Base-by-base conservation (phyloP, 139 green algal genomes). In the Micractinium conductrix region DNA sequence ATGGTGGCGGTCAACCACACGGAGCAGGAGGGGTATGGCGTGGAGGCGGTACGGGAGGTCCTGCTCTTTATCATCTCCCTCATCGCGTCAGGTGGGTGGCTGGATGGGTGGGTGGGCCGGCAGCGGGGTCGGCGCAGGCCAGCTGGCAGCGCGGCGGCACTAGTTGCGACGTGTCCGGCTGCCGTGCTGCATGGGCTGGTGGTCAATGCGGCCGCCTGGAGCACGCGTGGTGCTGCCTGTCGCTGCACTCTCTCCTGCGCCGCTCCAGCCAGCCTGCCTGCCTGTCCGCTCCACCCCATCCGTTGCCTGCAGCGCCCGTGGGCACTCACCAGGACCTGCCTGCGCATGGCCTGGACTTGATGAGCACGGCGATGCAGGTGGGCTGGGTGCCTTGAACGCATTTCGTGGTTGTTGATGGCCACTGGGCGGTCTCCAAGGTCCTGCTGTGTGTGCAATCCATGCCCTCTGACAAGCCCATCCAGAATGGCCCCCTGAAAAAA, bases 331-430 rank as follows among this genome's bases (percentile, higher is more conserved):
- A 91, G 21, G 90, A 92, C 60, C 78, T 92, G 65, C 79, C 84
- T 24, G 84, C 95, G 37, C 95, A 98, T 70, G 94, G 92, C 2
- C 89, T 99, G 40, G 82, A 92, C 30, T 93, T 98, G 50, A 84
- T 98, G 1, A 90, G 90, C 71, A 69, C 84, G 0, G 93, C 94
- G 12, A 75, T 98, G 30, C 88, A 94, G 58, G 86, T 87, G 1
- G 80, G 89, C 42, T 44, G 87, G 84, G 24, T 3, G 62, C 2
- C 45, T 63, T 44, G 53, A 89, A 37, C 37, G 63, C n/a, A n/a
- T n/a, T n/a, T n/a, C n/a, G n/a, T n/a, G n/a, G n/a, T n/a, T n/a
- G n/a, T n/a, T n/a, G n/a, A n/a, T n/a, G n/a, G n/a, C n/a, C n/a
- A n/a, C n/a, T n/a, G n/a, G n/a, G n/a, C n/a, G n/a, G n/a, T n/a